Evolutionary conservation across 768 basidiomycete genomes (phyloP).

Genomic region (Hemileccinum impolitum): DNA sequence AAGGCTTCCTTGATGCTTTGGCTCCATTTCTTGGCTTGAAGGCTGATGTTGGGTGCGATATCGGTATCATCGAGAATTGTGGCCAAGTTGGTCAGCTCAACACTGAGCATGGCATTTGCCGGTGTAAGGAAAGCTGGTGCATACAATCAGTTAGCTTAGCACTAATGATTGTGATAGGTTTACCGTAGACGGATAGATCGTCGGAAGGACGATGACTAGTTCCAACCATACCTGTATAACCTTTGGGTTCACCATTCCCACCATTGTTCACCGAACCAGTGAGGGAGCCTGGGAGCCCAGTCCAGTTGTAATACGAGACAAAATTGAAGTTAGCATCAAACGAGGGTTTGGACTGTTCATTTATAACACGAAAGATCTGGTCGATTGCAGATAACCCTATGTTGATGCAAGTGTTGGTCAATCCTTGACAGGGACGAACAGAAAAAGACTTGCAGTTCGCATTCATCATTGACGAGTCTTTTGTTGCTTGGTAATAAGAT

Average conservation of each 20-base stretch:
- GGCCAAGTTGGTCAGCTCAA: constrained; percentile 62
- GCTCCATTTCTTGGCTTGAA: constrained; percentile 56
- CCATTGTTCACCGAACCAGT: constrained; percentile 61
- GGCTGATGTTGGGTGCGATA: constrained; percentile 48
- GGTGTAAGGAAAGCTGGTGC: constrained; percentile 68
- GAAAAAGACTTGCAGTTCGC: constrained; percentile 48
- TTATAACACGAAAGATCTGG: constrained; percentile 73
- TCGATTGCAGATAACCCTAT: constrained; percentile 65
- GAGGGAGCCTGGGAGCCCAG: constrained; percentile 58
- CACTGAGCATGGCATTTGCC: constrained; percentile 80
- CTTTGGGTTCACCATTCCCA: constrained; percentile 76
- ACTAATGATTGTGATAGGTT: constrained; percentile 6
- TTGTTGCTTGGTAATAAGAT: constrained; percentile 68
- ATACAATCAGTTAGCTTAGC: neutral
- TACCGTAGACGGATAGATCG: constrained; percentile 66
- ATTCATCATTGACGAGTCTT: constrained; percentile 70
- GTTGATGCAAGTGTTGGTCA: neutral
- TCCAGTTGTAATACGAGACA: constrained; percentile 81
- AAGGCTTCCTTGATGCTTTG: constrained; percentile 55
- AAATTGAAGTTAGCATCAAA: constrained; percentile 72
- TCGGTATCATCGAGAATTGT: constrained; percentile 51
- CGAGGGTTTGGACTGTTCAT: constrained; percentile 69
- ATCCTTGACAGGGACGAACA: neutral
- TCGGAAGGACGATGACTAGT: constrained; percentile 78
- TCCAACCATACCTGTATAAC: constrained; percentile 68